phyloP scores from a whole-genome alignment of 164 flowering plant genomes.

The Stephania cephalantha region DNA sequence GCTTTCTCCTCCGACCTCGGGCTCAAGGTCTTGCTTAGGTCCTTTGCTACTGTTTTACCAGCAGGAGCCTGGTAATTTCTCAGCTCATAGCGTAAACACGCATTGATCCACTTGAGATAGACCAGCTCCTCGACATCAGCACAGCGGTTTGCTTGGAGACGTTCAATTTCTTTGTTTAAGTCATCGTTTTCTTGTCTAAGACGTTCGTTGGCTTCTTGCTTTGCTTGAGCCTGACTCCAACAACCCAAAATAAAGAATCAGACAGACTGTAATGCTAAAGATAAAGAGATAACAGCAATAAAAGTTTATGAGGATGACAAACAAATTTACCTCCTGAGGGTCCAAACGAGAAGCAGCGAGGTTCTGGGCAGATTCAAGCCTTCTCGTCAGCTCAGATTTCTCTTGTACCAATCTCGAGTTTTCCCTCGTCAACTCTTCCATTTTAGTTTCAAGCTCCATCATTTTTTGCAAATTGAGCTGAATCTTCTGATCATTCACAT shows the following conservation, averaged over 20 bases:
- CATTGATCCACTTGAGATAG: conserved; percentile 90
- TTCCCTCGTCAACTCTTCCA: conserved; percentile 34
- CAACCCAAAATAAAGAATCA: not conserved
- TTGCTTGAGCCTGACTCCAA: conserved; percentile 37
- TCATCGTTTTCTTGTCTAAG: conserved; percentile 50
- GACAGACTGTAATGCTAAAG: not conserved
- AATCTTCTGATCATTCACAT: conserved; percentile 20
- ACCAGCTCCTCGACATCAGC: conserved; percentile 79
- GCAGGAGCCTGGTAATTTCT: conserved; percentile 53
- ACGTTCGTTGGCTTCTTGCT: conserved; percentile 26
- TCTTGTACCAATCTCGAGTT: conserved; percentile 53
- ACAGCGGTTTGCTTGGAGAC: conserved; percentile 55
- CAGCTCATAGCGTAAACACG: conserved; percentile 81
- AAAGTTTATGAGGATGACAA: not conserved
- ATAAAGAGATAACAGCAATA: not conserved
- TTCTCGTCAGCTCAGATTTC: conserved; percentile 51
- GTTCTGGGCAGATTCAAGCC: conserved; percentile 56
- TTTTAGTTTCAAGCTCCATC: conserved; percentile 45
- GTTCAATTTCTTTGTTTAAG: conserved; percentile 54
- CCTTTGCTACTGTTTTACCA: conserved; percentile 72
- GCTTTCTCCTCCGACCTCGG: conserved; percentile 82
- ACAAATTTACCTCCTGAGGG: conserved; percentile 46
- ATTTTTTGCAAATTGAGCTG: conserved; percentile 32
- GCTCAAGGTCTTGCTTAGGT: conserved; percentile 70
- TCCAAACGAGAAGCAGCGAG: conserved; percentile 49